These are phyloP conservation scores for Rhynchospora pubera DNA, from an alignment of 176 grass and related monocot species.

Conservation along the genomic window DNA sequence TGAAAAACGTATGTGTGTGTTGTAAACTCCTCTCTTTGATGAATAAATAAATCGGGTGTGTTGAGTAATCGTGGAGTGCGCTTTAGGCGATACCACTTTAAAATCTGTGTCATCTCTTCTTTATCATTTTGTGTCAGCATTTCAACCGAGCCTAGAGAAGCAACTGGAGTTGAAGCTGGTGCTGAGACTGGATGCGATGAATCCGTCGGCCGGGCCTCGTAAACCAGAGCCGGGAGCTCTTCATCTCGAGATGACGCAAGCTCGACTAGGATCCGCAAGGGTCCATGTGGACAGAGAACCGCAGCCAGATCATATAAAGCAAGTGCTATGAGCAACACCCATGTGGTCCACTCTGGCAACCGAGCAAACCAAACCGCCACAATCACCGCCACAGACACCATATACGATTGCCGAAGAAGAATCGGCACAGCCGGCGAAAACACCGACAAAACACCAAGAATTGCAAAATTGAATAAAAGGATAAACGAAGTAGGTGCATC, in stretches of 20 bases:
- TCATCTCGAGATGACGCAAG: conserved; percentile 79
- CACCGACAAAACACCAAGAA: conserved; percentile 68
- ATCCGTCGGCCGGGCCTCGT: conserved; percentile 68
- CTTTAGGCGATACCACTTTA: no score
- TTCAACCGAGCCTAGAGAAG: conserved; percentile 50
- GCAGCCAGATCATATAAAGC: conserved; percentile 78
- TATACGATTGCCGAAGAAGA: conserved; percentile 81
- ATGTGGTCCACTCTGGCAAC: conserved; percentile 94
- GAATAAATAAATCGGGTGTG: no score
- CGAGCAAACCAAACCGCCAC: conserved; percentile 84
- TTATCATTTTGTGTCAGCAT: no score
- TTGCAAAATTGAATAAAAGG: conserved; percentile 71
- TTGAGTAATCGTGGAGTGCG: no score
- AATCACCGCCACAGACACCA: conserved; percentile 77
- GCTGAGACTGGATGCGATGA: conserved; percentile 35
- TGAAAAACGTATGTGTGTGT: no score
- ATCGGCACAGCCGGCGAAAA: conserved; percentile 69
- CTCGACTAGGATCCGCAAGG: conserved; percentile 87
- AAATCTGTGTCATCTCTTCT: no score
- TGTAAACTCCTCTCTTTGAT: no score
- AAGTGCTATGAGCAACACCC: conserved; percentile 83
- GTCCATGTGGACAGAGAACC: conserved; percentile 69
- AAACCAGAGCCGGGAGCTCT: conserved; percentile 82
- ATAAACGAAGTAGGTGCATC: conserved; percentile 55
- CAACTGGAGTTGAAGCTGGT: conserved; percentile 13